Evolutionary conservation across 768 basidiomycete species (phyloP).

Genomic region (Rubroboletus pulcherrimus): DNA sequence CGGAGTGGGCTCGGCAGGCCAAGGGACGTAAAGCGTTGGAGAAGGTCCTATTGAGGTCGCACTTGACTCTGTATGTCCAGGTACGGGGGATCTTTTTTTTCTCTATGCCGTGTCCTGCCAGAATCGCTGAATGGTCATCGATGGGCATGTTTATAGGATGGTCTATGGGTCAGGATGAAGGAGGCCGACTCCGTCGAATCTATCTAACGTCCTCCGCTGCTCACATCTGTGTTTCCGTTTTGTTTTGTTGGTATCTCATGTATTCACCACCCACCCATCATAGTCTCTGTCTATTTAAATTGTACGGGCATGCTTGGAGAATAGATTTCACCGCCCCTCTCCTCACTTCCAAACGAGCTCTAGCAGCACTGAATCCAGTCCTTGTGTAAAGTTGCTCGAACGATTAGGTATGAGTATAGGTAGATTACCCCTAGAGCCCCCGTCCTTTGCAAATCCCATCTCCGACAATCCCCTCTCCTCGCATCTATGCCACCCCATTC

Average conservation of each 20-base stretch:
- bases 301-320: too few species aligned
- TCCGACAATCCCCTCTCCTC: not conserved
- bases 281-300: too few species aligned
- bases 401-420: constrained; percentile 30
- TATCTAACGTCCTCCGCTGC: not conserved
- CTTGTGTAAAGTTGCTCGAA: constrained; percentile 14
- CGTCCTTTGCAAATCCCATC: not conserved
- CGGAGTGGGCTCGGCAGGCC: constrained; percentile 30
- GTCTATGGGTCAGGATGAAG: constrained; percentile 27
- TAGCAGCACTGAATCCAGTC: constrained; percentile 4
- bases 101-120: not conserved
- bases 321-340: too few species aligned
- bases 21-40: constrained; percentile 38
- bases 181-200: constrained; percentile 12
- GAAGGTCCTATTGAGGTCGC: constrained; percentile 36
- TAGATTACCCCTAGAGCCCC: constrained; percentile 25
- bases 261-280: not conserved
- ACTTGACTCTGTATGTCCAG: constrained; percentile 42
- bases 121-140: not conserved
- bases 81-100: constrained; percentile 21
- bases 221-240: not conserved
- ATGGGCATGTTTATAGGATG: constrained; percentile 10
- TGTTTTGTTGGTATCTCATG: too few species aligned
- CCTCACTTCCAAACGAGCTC: too few species aligned
- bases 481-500: constrained; percentile 24